Base-by-base conservation (phyloP, 2,329 filamentous ascomycete genomes). In the Aspergillus aculeatinus region DNA sequence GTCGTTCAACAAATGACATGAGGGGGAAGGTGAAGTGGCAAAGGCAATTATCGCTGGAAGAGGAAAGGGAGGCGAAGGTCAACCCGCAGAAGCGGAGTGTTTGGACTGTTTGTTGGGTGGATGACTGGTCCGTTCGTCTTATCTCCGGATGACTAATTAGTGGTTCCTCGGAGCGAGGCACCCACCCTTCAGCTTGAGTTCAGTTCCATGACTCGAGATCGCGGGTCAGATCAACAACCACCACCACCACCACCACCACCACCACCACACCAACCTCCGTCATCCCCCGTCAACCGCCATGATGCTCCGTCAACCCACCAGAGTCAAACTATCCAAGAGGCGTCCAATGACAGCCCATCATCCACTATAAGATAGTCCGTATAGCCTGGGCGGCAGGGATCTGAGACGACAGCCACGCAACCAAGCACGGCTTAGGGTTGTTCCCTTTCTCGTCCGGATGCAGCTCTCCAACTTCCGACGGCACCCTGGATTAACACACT, bases 361-460 rank as follows among this genome's bases (percentile, higher is more conserved):
- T 44, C 12, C 12, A 42, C 35, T 11, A 42, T 27, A 44, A 44
- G 39, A 53, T 39, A 29, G 14, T 53, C 21, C 23, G 16, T 16
- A 53, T 29, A 27, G 42, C 29, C 25, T 29, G 23, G n/a, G 31
- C 12, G 35, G 44, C 52, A 7, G 29, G 16, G 9, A 55, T 42
- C 49, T 39, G 49, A 60, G 31, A 51, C 60, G 52, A 55, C 58
- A 44, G 50, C 60, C 57, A 60, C 51, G 51, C 57, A 60, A 57
- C 31, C 35, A 35, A 49, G 47, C 25, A 16, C 14, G 35, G 23
- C 47, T 35, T 47, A 42, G 55, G 50, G 16, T 44, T 58, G 51
- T 39, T 50, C 51, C 56, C 48, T 16, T 50, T 60, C 60, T 60
- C 51, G 60, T 55, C 49, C 57, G 60, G 57, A 63, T 63, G 62